A percentile compares a stretch with the other conserved stretches of the same genome.
phyloP scores from a whole-genome alignment of 352 stramenopile genomes.

The Phytopythium ostracodes region DNA sequence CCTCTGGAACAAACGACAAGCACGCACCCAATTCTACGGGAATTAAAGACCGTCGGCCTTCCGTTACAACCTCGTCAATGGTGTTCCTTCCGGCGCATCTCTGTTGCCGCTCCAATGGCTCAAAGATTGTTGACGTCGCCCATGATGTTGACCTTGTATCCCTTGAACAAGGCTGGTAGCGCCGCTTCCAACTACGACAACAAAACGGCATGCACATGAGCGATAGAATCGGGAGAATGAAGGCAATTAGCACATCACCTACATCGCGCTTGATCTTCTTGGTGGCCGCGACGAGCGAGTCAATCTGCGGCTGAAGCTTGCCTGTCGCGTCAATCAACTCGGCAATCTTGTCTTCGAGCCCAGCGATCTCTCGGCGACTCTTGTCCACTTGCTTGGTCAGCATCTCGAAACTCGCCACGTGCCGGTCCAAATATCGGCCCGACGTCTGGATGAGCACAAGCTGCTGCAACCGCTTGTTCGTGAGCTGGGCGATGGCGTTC shows the following conservation, averaged over 20 bases:
- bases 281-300: conserved; percentile 37
- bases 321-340: conserved; percentile 56
- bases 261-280: conserved; percentile 75
- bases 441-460: conserved; percentile 75
- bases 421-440: conserved; percentile 65
- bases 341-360: conserved; percentile 70
- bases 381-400: conserved; percentile 72
- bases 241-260: not conserved
- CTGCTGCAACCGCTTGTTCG: conserved; percentile 67
- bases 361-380: conserved; percentile 53
- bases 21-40: too few species aligned
- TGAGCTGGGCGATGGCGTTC: conserved; percentile 41
- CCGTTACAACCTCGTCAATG: too few species aligned
- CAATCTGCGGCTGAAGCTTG: conserved; percentile 54
- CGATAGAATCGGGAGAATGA: not conserved
- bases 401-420: conserved; percentile 67
- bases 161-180: conserved; percentile 66
- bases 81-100: too few species aligned
- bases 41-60: too few species aligned
- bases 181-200: conserved; percentile 47
- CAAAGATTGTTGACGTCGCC: conserved; percentile 73
- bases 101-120: not conserved
- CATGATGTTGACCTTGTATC: conserved; percentile 79
- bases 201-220: not conserved
- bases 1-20: too few species aligned